A percentile compares a stretch with the other conserved stretches of the same genome.
Evolutionary conservation across 2,329 filamentous ascomycete genomes (phyloP).

Genomic region (Endocalyx cinctus): DNA sequence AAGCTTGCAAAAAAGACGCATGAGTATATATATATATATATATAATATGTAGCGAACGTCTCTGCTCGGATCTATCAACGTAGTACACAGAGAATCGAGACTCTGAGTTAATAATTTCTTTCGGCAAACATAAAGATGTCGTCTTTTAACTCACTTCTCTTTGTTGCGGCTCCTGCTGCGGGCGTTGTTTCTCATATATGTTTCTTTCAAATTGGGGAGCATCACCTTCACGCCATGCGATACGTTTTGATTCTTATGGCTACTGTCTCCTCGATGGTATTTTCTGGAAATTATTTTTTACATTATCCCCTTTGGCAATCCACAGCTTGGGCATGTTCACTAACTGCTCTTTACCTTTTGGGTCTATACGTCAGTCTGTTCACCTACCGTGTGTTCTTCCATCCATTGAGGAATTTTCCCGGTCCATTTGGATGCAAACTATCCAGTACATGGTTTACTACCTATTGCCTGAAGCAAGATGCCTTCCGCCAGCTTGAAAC

Average conservation of each 20-base stretch:
- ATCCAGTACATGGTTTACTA: neutral
- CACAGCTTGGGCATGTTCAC: neutral
- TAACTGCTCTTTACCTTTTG: too few relatives aligned
- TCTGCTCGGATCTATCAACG: too few relatives aligned
- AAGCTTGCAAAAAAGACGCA: too few relatives aligned
- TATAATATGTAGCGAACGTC: too few relatives aligned
- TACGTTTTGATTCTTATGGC: neutral
- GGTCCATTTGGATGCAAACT: neutral
- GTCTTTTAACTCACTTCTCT: too few relatives aligned
- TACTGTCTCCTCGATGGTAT: neutral
- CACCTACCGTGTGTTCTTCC: neutral
- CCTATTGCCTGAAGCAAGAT: neutral
- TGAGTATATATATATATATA: too few relatives aligned
- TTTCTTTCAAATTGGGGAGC: constrained; percentile 1
- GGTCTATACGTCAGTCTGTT: neutral
- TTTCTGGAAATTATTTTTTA: too few relatives aligned
- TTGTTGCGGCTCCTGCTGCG: constrained; percentile 8
- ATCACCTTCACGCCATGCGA: constrained; percentile 1
- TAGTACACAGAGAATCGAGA: too few relatives aligned
- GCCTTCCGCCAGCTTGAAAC: neutral
- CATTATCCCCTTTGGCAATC: neutral
- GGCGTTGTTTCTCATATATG: neutral
- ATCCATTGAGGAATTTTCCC: neutral
- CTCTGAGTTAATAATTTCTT: too few relatives aligned
- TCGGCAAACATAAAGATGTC: too few relatives aligned